Conservation (phyloP, 1,284 basidiomycete genomes). For the Irpex sp. region DNA sequence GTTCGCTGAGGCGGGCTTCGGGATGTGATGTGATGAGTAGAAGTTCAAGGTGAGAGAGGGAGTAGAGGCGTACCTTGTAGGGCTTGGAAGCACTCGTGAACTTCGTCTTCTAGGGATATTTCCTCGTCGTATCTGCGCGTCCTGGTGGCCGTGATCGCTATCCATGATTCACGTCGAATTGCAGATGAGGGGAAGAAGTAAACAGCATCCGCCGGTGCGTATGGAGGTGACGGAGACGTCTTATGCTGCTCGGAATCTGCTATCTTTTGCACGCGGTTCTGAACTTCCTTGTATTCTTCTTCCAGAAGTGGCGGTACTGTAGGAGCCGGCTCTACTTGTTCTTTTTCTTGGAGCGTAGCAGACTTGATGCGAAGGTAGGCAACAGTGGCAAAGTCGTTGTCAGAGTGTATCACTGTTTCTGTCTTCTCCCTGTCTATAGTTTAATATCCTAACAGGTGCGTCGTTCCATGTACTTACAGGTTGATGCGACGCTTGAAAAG, state of each 20-base stretch:
- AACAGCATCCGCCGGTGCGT: slow-evolving; percentile 1
- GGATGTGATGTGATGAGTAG: not conserved
- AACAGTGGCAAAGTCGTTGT: slow-evolving; percentile 78
- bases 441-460: not conserved
- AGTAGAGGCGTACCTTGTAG: slow-evolving; percentile 44
- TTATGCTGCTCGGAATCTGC: not conserved
- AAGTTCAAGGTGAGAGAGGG: not conserved
- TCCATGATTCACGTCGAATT: slow-evolving; percentile 42
- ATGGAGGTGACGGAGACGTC: not conserved
- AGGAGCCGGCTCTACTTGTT: slow-evolving; percentile 16
- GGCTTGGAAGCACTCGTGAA: slow-evolving; percentile 54
- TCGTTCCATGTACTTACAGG: slow-evolving; percentile 46
- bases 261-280: slow-evolving; percentile 15
- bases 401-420: slow-evolving; percentile 73
- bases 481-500: slow-evolving; percentile 80
- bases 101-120: slow-evolving; percentile 57
- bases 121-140: not conserved
- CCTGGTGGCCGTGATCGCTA: slow-evolving; percentile 38
- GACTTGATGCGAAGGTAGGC: slow-evolving; percentile 81
- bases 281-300: slow-evolving; percentile 30
- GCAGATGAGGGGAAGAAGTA: slow-evolving; percentile 3
- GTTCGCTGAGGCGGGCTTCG: slow-evolving; percentile 46
- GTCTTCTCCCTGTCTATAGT: slow-evolving; percentile 48
- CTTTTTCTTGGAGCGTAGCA: slow-evolving; percentile 60
- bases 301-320: slow-evolving; percentile 53